Evolutionary conservation across 164 flowering plant genomes (phyloP), one percentile per base, ranked within the genome.

Genomic region (Tetrastigma voinierianum): DNA sequence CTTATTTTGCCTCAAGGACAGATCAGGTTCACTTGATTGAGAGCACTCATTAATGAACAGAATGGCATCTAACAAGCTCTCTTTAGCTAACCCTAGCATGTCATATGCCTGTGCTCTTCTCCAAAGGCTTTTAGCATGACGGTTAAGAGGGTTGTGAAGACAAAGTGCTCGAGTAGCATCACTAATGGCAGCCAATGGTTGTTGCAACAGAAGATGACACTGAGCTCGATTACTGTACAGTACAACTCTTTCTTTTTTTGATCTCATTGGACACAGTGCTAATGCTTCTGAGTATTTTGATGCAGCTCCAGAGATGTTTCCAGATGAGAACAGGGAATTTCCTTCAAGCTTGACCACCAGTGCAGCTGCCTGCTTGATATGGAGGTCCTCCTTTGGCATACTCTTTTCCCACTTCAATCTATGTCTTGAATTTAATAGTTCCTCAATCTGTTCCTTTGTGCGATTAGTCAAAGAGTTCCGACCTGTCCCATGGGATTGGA

Each of bases 51-150:
- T 96, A 64, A 96, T 89, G 59, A 87, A 96, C 45, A 96, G 76
- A 78, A 96, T 96, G 20, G 97, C 99, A 81, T 96, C 99, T 21
- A 96, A 76, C 76, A 96, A 88, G 61, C 99, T 96, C 78, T 96
- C 99, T 77, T 93, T 96, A 23, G 97, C 97, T 55, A 89, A 83
- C 3, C 97, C 95, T 23, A 96, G 87, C 97, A 96, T 93, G 75
- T 96, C 98, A 73, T 92, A 93, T 40, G 98, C 98, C 72, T 96
- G 99, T 45, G 99, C 98, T 74, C 98, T 85, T 76, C 98, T 90
- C 99, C 97, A 96, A 25, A 93, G 84, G 78, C 97, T 90, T 71
- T 91, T 95, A 20, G 99, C 98, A 78, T 95, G 99, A 56, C 98
- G 94, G 61, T 92, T 92, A 7, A 87, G 73, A 18, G 99, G 99